Conservation (phyloP, 208 protist genomes). For the Acanthamoeba rhysodes region DNA sequence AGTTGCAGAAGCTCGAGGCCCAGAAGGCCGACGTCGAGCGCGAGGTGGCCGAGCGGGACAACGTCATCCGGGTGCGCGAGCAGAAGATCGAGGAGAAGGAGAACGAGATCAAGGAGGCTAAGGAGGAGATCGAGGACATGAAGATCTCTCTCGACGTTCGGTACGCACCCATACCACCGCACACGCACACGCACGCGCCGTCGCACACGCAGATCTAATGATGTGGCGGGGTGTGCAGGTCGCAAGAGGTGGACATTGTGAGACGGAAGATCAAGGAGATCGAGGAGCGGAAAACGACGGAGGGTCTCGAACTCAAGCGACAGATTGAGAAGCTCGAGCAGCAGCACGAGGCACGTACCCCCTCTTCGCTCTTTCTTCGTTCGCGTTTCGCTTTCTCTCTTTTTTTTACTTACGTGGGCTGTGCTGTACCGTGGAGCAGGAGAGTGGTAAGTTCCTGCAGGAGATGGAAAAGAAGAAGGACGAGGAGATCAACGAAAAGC, state of each 20-base stretch:
- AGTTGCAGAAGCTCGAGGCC: neutral
- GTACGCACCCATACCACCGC: neutral
- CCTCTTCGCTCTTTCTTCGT: neutral
- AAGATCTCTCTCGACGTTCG: constrained; percentile 65
- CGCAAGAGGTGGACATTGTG: constrained; percentile 57
- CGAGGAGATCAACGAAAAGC: constrained; percentile 51
- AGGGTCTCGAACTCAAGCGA: neutral
- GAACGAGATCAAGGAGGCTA: neutral
- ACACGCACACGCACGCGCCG: neutral
- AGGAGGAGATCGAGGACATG: constrained; percentile 34
- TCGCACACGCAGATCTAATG: too few relatives aligned
- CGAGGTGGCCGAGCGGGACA: neutral
- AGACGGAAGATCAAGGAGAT: constrained; percentile 51
- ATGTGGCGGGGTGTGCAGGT: neutral
- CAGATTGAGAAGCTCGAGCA: constrained; percentile 35
- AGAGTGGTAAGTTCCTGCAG: constrained; percentile 35
- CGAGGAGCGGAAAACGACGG: constrained; percentile 26
- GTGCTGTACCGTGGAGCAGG: neutral
- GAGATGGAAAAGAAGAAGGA: constrained; percentile 61
- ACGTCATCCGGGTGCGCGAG: neutral
- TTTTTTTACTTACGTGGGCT: neutral
- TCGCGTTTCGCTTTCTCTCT: neutral
- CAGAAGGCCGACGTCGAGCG: constrained; percentile 14
- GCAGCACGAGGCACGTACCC: neutral
- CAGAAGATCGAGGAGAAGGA: constrained; percentile 16